Percentiles rank a stretch among this genome's conserved stretches.
These are phyloP conservation scores for Colletotrichum agaves DNA, from an alignment of 2,329 filamentous ascomycete genomes.

Conservation along the genomic window DNA sequence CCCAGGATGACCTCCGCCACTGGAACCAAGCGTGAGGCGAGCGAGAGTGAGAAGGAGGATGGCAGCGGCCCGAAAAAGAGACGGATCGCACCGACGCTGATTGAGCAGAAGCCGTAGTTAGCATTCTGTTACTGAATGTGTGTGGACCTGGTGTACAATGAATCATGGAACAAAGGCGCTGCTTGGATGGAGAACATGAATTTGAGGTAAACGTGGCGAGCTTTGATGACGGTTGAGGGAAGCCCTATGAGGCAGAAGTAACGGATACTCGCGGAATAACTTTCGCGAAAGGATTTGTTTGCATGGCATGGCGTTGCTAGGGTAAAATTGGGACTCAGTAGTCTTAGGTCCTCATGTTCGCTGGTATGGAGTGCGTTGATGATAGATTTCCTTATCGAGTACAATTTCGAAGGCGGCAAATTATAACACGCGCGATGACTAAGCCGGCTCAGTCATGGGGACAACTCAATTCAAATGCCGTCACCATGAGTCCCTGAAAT, in stretches of 20 bases:
- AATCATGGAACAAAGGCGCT: conserved; percentile 32
- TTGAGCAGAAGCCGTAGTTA: conserved; percentile 47
- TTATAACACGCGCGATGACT: not conserved
- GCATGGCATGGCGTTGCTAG: conserved; percentile 38
- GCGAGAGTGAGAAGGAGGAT: conserved; percentile 65
- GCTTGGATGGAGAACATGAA: conserved; percentile 24
- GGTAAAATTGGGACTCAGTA: conserved; percentile 30
- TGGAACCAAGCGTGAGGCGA: conserved; percentile 67
- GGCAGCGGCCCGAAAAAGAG: conserved; percentile 72
- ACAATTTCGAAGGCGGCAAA: not conserved
- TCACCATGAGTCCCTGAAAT: too few relatives aligned
- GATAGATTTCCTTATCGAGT: not conserved
- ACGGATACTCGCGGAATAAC: not conserved
- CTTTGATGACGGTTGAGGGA: conserved; percentile 8
- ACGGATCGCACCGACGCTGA: conserved; percentile 74
- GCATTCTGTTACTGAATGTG: not conserved
- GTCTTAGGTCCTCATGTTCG: conserved; percentile 13
- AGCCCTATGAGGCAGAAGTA: not conserved
- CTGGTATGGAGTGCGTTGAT: conserved; percentile 5
- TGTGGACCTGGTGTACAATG: conserved; percentile 28
- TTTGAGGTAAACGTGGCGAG: conserved; percentile 10
- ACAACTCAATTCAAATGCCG: not conserved
- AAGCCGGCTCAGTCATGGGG: not conserved
- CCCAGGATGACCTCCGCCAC: conserved; percentile 39
- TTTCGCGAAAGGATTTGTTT: conserved; percentile 31